Evolutionary conservation across 1,284 basidiomycete species (phyloP), one percentile per base, ranked within the genome.

Genomic region (Apiotrichum montevideense): DNA sequence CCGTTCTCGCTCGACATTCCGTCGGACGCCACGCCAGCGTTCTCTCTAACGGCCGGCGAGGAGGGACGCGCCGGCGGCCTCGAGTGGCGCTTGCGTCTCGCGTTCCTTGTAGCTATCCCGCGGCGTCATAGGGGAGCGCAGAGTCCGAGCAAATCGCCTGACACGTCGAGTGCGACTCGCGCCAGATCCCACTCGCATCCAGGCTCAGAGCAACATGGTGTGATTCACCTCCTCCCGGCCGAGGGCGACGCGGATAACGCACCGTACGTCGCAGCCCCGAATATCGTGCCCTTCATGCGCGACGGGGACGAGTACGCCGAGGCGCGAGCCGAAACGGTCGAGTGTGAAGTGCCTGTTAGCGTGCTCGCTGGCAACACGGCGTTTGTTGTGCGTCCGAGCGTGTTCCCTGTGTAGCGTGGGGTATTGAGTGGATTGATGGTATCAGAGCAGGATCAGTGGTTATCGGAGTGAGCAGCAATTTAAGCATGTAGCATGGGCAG

Each of bases 311-410:
- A 49, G 42, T 45, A 46, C 32, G 54, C 57, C 48, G 85, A 84
- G 56, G 79, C 86, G 15, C 78, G 76, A 66, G 80, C 86, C 32
- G 89, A 94, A 79, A 87, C 85, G 58, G 88, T 96, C 15, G 90
- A 94, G 71, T 94, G 91, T 66, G 87, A 90, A 73, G 86, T 96
- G 49, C 90, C 90, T n/a, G 84, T 96, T 56, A 84, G 78, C 64
- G 87, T 94, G 3, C 89, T 87, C 80, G 86, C 91, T 13, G 88
- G 89, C 33, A 92, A 91, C 74, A 93, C 91, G 7, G 87, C 87
- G 51, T 93, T 90, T 50, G 62, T 72, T n/a, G 71, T 74, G 7
- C 57, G 68, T 35, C 71, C 73, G 21, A 65, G 56, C 33, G 60
- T 66, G 7, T 62, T 58, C 33, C 51, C 54, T 8, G 58, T 68